Conservation (phyloP, 305 asterid genomes). For the Fraxinus angustifolia region DNA sequence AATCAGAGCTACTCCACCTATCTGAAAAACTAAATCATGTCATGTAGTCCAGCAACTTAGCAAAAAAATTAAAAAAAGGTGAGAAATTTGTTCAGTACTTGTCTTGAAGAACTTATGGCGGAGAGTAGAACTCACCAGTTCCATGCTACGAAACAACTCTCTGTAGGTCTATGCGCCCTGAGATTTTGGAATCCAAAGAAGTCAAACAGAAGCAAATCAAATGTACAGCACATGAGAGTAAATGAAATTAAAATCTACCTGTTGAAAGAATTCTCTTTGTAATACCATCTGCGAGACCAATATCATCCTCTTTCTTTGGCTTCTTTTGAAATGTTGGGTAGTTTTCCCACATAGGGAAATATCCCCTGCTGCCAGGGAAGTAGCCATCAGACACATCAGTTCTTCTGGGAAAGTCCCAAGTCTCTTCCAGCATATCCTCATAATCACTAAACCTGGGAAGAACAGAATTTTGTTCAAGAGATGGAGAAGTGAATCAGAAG, state of each 20-base stretch:
- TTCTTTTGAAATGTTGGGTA: slow-evolving; percentile 62
- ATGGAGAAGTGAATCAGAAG: slow-evolving; percentile 14
- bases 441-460: slow-evolving; percentile 75
- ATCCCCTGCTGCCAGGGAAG: slow-evolving; percentile 47
- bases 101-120: slow-evolving; percentile 12
- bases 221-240: slow-evolving; percentile 7
- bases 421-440: slow-evolving; percentile 94
- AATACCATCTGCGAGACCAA: slow-evolving; percentile 92
- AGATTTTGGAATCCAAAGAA: slow-evolving; percentile 20
- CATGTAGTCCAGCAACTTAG: slow-evolving; percentile 6
- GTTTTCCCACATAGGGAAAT: slow-evolving; percentile 83
- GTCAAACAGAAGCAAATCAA: slow-evolving; percentile 27
- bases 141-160: slow-evolving; percentile 95
- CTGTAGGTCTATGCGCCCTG: slow-evolving; percentile 89
- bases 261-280: slow-evolving; percentile 85
- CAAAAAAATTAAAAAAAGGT: not conserved
- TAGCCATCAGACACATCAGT: slow-evolving; percentile 56
- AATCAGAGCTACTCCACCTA: slow-evolving; percentile 84
- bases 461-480: slow-evolving; percentile 14
- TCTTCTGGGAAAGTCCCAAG: slow-evolving; percentile 61
- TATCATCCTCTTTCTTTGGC: slow-evolving; percentile 70
- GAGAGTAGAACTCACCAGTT: slow-evolving; percentile 52
- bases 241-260: slow-evolving; percentile 38
- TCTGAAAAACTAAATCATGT: slow-evolving; percentile 45
- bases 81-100: not conserved